These are phyloP conservation scores for Zygosaccharomyces pseudobailii DNA, from an alignment of 1,139 yeast genomes.

Conservation along the genomic window DNA sequence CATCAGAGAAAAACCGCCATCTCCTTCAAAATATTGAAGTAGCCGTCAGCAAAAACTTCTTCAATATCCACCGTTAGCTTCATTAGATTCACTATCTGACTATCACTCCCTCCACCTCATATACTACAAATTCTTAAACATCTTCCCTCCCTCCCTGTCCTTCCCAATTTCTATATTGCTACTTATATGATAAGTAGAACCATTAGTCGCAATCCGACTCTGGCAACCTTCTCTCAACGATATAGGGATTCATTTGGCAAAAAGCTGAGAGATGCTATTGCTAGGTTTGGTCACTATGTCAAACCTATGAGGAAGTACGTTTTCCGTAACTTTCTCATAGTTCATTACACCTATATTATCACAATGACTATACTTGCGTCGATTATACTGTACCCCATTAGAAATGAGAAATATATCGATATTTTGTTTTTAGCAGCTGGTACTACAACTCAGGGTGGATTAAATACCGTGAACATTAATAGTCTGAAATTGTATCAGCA, in stretches of 20 bases:
- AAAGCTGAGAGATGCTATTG: conserved; percentile 36
- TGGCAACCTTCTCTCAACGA: conserved; percentile 21
- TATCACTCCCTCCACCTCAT: background rate
- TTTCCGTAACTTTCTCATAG: conserved; percentile 71
- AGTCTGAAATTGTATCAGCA: conserved; percentile 69
- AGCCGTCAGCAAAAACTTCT: too few relatives aligned
- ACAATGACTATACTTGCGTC: conserved; percentile 58
- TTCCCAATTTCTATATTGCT: conserved; percentile 1
- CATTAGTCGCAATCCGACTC: conserved; percentile 26
- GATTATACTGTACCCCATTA: conserved; percentile 68
- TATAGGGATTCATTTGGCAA: conserved; percentile 38
- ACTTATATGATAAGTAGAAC: conserved; percentile 16
- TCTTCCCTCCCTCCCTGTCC: conserved; percentile 2
- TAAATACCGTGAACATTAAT: conserved; percentile 72
- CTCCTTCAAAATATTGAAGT: background rate
- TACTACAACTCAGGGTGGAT: conserved; percentile 85
- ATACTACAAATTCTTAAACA: background rate
- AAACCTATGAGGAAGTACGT: conserved; percentile 50
- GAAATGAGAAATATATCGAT: conserved; percentile 66
- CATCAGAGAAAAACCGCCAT: background rate
- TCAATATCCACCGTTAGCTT: background rate
- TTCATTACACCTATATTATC: conserved; percentile 67
- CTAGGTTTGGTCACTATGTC: conserved; percentile 27
- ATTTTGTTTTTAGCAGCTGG: conserved; percentile 72
- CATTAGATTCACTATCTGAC: background rate